Percentiles rank a stretch among this genome's conserved stretches.
Conservation (phyloP, 2,329 filamentous ascomycete species). For the Macrophomina phaseolina region DNA sequence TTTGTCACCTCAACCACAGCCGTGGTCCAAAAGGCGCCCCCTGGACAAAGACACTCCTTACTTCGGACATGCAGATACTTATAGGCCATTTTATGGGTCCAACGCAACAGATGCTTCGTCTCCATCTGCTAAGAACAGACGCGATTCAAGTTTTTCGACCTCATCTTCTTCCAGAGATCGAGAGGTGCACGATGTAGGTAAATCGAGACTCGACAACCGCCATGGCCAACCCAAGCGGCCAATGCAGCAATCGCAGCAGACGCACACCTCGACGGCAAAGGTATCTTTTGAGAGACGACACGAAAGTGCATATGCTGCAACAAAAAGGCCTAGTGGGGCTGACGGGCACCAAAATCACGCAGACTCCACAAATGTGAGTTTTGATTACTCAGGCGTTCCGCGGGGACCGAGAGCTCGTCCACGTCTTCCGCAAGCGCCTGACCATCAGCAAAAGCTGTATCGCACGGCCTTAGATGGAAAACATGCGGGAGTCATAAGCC, state of each 20-base stretch:
- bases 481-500: background rate
- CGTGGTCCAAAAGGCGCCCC: background rate
- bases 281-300: background rate
- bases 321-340: background rate
- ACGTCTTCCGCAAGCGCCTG: background rate
- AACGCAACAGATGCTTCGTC: background rate
- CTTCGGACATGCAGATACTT: slow-evolving; percentile 3
- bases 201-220: background rate
- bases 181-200: slow-evolving; percentile 10
- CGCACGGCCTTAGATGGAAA: background rate
- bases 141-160: background rate
- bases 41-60: background rate
- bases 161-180: background rate
- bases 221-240: background rate
- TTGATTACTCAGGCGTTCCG: slow-evolving; percentile 8
- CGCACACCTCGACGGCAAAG: background rate
- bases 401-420: background rate
- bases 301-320: background rate
- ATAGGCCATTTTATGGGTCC: slow-evolving; percentile 8
- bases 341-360: background rate
- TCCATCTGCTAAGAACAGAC: background rate
- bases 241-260: background rate
- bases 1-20: background rate
- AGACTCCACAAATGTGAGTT: background rate
- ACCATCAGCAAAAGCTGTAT: background rate